Percentiles rank a stretch among this genome's conserved stretches.
These are phyloP conservation scores for Pythium chondricola DNA, from an alignment of 352 stramenopile genomes.

Conservation along the genomic window DNA sequence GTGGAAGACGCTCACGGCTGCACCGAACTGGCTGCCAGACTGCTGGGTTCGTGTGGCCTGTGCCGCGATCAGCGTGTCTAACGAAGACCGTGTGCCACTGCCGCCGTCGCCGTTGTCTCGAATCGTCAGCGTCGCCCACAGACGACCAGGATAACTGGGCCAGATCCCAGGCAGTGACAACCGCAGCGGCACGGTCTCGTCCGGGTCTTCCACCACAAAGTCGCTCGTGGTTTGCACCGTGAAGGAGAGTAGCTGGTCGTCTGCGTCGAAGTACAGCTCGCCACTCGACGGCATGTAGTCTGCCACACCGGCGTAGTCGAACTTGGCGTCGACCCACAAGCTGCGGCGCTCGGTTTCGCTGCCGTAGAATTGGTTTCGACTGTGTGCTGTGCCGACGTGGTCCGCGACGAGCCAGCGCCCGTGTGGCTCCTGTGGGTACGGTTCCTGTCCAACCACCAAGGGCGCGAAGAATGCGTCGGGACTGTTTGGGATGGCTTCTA, in stretches of 20 bases:
- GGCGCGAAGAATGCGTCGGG: slow-evolving; percentile 44
- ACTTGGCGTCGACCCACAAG: slow-evolving; percentile 70
- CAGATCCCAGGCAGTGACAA: slow-evolving; percentile 91
- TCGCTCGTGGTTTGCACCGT: slow-evolving; percentile 86
- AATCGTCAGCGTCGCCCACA: slow-evolving; percentile 88
- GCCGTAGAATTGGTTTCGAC: slow-evolving; percentile 89
- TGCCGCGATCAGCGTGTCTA: slow-evolving; percentile 46
- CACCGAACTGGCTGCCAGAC: slow-evolving; percentile 36
- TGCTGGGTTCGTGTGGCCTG: slow-evolving; percentile 20
- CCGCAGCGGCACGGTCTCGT: slow-evolving; percentile 88
- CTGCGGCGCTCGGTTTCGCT: slow-evolving; percentile 61
- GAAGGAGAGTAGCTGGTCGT: slow-evolving; percentile 49
- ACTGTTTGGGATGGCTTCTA: slow-evolving; percentile 44
- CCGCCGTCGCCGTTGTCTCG: slow-evolving; percentile 89
- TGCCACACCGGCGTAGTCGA: slow-evolving; percentile 85
- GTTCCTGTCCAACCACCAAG: slow-evolving; percentile 57
- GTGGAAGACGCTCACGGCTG: slow-evolving; percentile 53
- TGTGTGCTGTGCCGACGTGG: slow-evolving; percentile 80
- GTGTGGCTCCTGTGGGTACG: slow-evolving; percentile 60
- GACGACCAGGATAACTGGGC: slow-evolving; percentile 77
- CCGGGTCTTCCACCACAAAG: slow-evolving; percentile 84
- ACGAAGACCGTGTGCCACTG: slow-evolving; percentile 59
- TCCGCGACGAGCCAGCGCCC: slow-evolving; percentile 51
- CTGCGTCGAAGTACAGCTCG: slow-evolving; percentile 57
- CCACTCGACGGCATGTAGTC: slow-evolving; percentile 82